Evolutionary conservation across 1,284 basidiomycete species (phyloP).

Genomic region (Naganishia cerealis): DNA sequence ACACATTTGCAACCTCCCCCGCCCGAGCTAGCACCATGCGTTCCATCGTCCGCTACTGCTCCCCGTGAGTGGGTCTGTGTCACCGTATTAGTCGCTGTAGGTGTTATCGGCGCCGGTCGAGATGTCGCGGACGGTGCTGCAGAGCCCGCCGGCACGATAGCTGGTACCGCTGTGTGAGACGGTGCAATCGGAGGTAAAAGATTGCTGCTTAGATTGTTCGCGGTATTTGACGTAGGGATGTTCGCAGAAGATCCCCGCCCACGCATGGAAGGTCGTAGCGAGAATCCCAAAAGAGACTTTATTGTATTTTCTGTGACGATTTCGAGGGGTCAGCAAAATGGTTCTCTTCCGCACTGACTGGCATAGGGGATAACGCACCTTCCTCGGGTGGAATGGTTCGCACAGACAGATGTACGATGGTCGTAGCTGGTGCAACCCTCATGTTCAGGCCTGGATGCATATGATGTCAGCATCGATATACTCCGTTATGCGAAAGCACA

Average conservation of each 20-base stretch:
- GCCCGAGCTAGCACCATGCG: constrained; percentile 8
- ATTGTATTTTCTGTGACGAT: constrained; percentile 9
- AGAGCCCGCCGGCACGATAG: background rate
- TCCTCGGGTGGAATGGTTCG: constrained; percentile 29
- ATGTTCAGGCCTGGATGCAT: constrained; percentile 17
- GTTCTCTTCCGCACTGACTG: background rate
- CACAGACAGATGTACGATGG: constrained; percentile 31
- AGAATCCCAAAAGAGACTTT: constrained; percentile 29
- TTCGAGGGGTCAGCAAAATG: background rate
- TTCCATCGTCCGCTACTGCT: background rate
- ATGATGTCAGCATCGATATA: background rate
- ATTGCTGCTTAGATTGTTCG: background rate
- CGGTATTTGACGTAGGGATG: background rate
- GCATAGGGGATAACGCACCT: constrained; percentile 3
- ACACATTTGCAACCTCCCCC: constrained; percentile 32
- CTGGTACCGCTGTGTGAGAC: background rate
- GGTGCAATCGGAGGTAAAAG: background rate
- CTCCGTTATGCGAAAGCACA: background rate
- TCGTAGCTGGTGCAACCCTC: constrained; percentile 29
- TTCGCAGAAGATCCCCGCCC: constrained; percentile 12
- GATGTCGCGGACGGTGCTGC: background rate
- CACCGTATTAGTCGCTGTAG: background rate
- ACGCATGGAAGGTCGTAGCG: constrained; percentile 22
- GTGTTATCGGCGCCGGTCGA: background rate
- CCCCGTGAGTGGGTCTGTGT: constrained; percentile 4